Base-by-base conservation (phyloP, 1,284 basidiomycete species). In the Neonothopanus nambi region DNA sequence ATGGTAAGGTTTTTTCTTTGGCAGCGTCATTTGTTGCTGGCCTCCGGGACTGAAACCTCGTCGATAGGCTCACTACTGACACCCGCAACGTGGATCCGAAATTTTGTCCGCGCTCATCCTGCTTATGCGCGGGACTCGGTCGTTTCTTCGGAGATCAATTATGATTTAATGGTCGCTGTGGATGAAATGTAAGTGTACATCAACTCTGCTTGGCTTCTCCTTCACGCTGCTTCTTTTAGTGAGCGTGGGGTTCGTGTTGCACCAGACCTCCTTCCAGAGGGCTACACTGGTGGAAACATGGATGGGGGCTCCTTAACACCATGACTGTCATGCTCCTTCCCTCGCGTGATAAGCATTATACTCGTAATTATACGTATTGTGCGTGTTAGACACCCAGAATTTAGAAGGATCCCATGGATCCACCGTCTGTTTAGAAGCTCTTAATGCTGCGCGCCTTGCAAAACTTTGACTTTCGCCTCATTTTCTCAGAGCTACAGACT, bases 61-160 rank as follows among this genome's bases (percentile, higher is more conserved):
- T 21, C 52, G 26, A 11, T 54, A 93, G 92, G 94, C 15, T 77
- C 85, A 15, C 77, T 98, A n/a, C 71, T 86, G 64, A 99, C 97
- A 0, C 84, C 93, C 1, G 97, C 97, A 2, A 85, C 85, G 7
- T 99, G 93, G 93, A 95, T 98, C 54, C 83, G 97, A 24, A 79
- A 91, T 44, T 99, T 97, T 69, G 90, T 99, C 43, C 84, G 85
- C 18, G 79, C 83, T 1, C 97, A 99, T 70, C 92, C 95, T 3
- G 81, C 77, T 18, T 99, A 99, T 76, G 89, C 91, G 70, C 80
- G 84, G 49, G 95, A 99, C 71, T 97, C 94, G 39, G 87, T 91
- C 33, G 91, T 99, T 21, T 89, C 78, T 47, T 83, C 93, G 65
- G 86, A 91, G 71, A 93, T 99, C 67, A 98, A 96, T 66, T 97